Percentiles rank a stretch among this genome's conserved stretches.
Conservation (phyloP, 2,329 filamentous ascomycete genomes). For the Purpureocillium takamizusanense region DNA sequence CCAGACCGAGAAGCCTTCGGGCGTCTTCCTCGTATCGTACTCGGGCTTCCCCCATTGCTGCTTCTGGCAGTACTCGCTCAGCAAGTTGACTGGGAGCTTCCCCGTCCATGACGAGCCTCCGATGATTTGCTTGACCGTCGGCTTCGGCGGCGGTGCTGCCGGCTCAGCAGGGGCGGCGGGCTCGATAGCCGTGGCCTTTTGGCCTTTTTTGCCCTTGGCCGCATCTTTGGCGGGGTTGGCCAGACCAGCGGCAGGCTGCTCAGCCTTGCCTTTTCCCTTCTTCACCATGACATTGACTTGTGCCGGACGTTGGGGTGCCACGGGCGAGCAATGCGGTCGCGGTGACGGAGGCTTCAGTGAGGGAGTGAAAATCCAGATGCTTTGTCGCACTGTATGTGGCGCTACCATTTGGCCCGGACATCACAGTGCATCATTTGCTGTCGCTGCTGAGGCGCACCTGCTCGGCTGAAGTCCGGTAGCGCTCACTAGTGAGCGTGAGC, state of each 20-base stretch:
- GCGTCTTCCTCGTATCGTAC: conserved; percentile 70
- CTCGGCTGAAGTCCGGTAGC: no score
- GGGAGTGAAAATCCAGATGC: background rate
- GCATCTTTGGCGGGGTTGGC: conserved; percentile 43
- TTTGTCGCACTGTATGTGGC: background rate
- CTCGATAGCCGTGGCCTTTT: conserved; percentile 20
- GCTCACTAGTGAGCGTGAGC: no score
- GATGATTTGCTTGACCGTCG: conserved; percentile 70
- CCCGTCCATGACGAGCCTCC: conserved; percentile 95
- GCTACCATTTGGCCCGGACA: no score
- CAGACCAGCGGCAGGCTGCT: conserved; percentile 23
- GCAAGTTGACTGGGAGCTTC: conserved; percentile 86
- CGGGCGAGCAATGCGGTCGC: no score
- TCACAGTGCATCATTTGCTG: no score
- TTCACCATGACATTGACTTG: conserved; percentile 32
- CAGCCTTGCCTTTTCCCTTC: conserved; percentile 43
- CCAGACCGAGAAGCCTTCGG: conserved; percentile 68
- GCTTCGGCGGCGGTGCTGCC: conserved; percentile 41
- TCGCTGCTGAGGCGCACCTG: no score
- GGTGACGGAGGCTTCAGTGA: no score
- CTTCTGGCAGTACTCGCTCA: conserved; percentile 91
- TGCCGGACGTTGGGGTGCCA: background rate
- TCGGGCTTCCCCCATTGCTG: conserved; percentile 93
- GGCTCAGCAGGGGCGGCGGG: conserved; percentile 20
- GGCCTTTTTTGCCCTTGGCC: conserved; percentile 31